These are phyloP conservation scores for Vaccinium macrocarpon DNA, from an alignment of 148 eudicot genomes.

Conservation along the genomic window DNA sequence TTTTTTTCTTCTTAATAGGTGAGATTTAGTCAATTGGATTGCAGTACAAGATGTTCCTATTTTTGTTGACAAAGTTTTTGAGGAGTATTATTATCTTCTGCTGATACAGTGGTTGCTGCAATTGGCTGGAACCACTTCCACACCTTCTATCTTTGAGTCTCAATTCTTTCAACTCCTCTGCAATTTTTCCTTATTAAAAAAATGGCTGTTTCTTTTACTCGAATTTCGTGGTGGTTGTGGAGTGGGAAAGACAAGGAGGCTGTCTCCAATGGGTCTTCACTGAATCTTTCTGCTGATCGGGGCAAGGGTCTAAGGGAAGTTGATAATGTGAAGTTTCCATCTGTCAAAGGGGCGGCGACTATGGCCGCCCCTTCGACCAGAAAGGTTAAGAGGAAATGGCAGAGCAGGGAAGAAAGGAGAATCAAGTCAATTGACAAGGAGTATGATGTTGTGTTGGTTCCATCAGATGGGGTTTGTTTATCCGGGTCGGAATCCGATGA, in stretches of 20 bases:
- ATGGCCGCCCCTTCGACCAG: conserved; percentile 46
- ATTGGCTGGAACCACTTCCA: conserved; percentile 16
- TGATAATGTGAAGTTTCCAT: conserved; percentile 48
- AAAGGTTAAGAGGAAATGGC: conserved; percentile 64
- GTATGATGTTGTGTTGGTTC: conserved; percentile 83
- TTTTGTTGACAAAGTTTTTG: background rate
- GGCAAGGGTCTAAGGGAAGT: conserved; percentile 42
- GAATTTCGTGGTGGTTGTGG: conserved; percentile 57
- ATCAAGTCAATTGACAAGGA: conserved; percentile 55
- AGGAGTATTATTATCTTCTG: background rate
- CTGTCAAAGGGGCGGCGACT: conserved; percentile 35
- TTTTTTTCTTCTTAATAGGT: background rate
- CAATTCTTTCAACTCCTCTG: background rate
- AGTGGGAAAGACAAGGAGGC: conserved; percentile 45
- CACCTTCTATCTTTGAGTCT: conserved; percentile 7
- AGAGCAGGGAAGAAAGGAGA: conserved; percentile 71
- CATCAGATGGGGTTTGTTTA: conserved; percentile 82
- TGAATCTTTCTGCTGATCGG: conserved; percentile 47
- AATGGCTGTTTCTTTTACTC: conserved; percentile 56
- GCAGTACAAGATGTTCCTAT: background rate
- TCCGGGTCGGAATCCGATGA: conserved; percentile 94
- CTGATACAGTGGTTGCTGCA: conserved; percentile 16
- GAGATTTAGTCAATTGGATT: background rate
- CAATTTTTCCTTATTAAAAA: background rate
- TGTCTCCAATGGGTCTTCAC: conserved; percentile 35